These are phyloP conservation scores for Andrographis paniculata DNA, from an alignment of 305 asterid species.

Conservation along the genomic window DNA sequence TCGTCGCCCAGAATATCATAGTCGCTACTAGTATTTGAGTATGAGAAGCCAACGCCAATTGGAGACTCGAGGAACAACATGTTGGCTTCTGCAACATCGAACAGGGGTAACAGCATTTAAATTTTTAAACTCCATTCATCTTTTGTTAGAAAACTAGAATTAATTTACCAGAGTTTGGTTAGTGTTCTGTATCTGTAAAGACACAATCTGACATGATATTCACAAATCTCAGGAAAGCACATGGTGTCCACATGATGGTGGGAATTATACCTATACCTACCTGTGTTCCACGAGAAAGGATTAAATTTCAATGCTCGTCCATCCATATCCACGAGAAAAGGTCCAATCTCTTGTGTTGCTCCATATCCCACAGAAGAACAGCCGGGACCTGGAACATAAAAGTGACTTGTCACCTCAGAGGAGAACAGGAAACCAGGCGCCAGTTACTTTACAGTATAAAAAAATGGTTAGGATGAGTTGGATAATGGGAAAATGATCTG, in stretches of 20 bases:
- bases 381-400: constrained; percentile 72
- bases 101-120: constrained; percentile 13
- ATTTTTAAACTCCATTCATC: neutral
- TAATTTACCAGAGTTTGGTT: neutral
- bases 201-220: neutral
- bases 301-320: constrained; percentile 44
- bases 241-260: constrained; percentile 12
- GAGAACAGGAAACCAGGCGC: constrained; percentile 26
- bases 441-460: constrained; percentile 7
- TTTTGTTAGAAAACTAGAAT: neutral
- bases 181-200: constrained; percentile 1
- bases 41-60: constrained; percentile 89
- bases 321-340: constrained; percentile 54
- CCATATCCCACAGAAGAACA: constrained; percentile 98
- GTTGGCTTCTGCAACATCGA: constrained; percentile 73
- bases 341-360: constrained; percentile 94
- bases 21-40: constrained; percentile 66
- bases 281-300: constrained; percentile 64
- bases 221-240: neutral
- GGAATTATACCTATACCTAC: constrained; percentile 45
- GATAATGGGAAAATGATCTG: constrained; percentile 17
- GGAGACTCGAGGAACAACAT: constrained; percentile 88
- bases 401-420: constrained; percentile 32
- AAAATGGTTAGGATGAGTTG: constrained; percentile 14
- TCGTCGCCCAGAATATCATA: constrained; percentile 70